Base-by-base conservation (phyloP, 2,329 filamentous ascomycete species). In the Pyrenophora tritici-repentis region DNA sequence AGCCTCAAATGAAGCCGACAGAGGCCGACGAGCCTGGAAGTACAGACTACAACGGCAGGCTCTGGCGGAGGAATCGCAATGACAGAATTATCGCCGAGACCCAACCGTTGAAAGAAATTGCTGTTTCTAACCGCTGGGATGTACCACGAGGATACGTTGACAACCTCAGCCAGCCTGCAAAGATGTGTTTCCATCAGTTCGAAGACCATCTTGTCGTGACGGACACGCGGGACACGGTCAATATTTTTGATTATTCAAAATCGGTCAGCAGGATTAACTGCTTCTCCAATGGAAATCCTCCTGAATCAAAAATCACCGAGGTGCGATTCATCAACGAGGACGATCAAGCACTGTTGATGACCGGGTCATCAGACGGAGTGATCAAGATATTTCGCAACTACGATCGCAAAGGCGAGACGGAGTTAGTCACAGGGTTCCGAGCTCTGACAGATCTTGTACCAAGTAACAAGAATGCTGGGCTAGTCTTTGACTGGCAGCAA, bases 401-500 rank as follows among this genome's bases (percentile, higher is more conserved):
- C 71, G 91, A 97, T 63, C 86, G 84, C 17, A 82, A 87, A 39
- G 82, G 82, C 56, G 82, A 86, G 43, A 87, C 94, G 22, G 89
- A 96, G 75, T 83, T 99, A 24, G 91, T 95, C 3, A 91, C 93
- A 0, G 85, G 91, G 14, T 97, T 95, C 85, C 86, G 94, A 39
- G 94, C 94, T 4, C 77, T 99, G 52, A 96, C 91, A 10, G 91
- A 99, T 74, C 88, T 97, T 70, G 89, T 97, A 5, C 91, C 92
- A 3, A 96, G 90, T 72, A 96, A 93, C 66, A 88, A 92, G 67
- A 96, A 96, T 72, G 92, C 92, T 1, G 94, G 94, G 17, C 88
- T 99, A 75, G 93, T 97, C 20, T 95, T 97, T 70, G 93, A 99
- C 73, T 99, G 94, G 94, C 93, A 97, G 72, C 94, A 99, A 76